Percentiles rank a stretch among this genome's conserved stretches.
phyloP scores from a whole-genome alignment of 805 yeast species.

The Wickerhamiella azymoides region DNA sequence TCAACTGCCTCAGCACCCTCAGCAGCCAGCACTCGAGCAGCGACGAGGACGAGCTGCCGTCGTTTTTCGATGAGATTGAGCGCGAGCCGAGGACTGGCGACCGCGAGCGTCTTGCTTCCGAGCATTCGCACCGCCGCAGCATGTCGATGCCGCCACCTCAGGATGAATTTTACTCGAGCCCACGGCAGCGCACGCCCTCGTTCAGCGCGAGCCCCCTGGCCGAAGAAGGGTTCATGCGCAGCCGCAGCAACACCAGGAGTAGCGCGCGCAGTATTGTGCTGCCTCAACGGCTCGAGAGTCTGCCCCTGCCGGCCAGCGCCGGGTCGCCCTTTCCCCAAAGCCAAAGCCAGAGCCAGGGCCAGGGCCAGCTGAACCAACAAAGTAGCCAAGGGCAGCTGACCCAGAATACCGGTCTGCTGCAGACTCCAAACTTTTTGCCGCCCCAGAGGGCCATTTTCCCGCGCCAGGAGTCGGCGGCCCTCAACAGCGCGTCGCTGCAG shows the following conservation, averaged over 20 bases:
- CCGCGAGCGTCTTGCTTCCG: no score
- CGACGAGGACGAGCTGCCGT: conserved; percentile 40
- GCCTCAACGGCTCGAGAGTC: not conserved
- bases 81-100: not conserved
- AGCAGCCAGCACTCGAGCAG: conserved; percentile 13
- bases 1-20: conserved; percentile 16
- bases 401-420: no score
- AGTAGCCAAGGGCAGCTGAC: no score
- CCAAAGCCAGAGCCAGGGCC: no score
- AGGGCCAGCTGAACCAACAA: no score
- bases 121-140: no score
- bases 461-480: conserved; percentile 17
- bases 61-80: not conserved
- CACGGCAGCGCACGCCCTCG: not conserved
- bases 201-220: not conserved
- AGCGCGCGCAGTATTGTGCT: not conserved
- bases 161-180: conserved; percentile 5
- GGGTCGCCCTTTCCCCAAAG: not conserved
- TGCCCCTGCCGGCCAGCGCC: not conserved
- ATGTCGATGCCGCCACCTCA: no score
- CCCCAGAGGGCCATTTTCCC: conserved; percentile 3
- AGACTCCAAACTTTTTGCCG: not conserved
- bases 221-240: not conserved
- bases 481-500: conserved; percentile 23
- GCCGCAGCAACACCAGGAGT: not conserved